A percentile compares a stretch with the other conserved stretches of the same genome.
Evolutionary conservation across 2,329 filamentous ascomycete genomes (phyloP).

Genomic region (Clonostachys byssicola): DNA sequence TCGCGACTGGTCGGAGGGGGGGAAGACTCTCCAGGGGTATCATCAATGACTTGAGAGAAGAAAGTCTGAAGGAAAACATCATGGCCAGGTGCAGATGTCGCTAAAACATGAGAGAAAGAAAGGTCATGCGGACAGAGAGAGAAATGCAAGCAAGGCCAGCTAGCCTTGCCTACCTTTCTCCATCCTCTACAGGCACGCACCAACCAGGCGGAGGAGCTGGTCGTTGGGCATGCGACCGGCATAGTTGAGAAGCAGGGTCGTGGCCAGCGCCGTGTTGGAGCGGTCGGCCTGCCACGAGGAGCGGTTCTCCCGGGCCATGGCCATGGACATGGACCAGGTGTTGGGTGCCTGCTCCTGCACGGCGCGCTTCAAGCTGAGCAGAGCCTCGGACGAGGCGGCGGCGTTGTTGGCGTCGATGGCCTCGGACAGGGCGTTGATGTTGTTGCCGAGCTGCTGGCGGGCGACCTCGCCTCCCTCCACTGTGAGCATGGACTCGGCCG

Average conservation of each 20-base stretch:
- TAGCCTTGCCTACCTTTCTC: neutral
- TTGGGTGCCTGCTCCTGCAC: slow-evolving; percentile 16
- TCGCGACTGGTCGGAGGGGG: too few relatives aligned
- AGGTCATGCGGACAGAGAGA: too few relatives aligned
- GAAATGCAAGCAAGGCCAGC: too few relatives aligned
- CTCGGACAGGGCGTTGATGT: slow-evolving; percentile 7
- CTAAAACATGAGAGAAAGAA: too few relatives aligned
- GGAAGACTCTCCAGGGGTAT: too few relatives aligned
- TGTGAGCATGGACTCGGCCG: slow-evolving; percentile 6
- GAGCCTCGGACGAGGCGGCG: slow-evolving; percentile 2
- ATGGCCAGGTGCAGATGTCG: too few relatives aligned
- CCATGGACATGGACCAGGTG: slow-evolving; percentile 16
- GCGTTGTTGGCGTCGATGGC: slow-evolving; percentile 5
- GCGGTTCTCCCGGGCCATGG: slow-evolving; percentile 9
- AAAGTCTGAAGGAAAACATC: too few relatives aligned
- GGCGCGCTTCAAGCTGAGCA: slow-evolving; percentile 10
- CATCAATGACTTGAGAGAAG: too few relatives aligned
- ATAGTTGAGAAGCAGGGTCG: slow-evolving; percentile 14
- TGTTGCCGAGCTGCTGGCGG: neutral
- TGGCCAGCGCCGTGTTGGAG: slow-evolving; percentile 16
- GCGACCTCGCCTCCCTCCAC: slow-evolving; percentile 2
- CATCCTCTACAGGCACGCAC: slow-evolving; percentile 12
- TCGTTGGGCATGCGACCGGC: slow-evolving; percentile 15
- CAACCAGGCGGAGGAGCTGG: slow-evolving; percentile 14
- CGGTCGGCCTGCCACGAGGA: slow-evolving; percentile 10